Evolutionary conservation across 371 early-diverging fungal genomes (phyloP).

Genomic region (Massospora cicadina): DNA sequence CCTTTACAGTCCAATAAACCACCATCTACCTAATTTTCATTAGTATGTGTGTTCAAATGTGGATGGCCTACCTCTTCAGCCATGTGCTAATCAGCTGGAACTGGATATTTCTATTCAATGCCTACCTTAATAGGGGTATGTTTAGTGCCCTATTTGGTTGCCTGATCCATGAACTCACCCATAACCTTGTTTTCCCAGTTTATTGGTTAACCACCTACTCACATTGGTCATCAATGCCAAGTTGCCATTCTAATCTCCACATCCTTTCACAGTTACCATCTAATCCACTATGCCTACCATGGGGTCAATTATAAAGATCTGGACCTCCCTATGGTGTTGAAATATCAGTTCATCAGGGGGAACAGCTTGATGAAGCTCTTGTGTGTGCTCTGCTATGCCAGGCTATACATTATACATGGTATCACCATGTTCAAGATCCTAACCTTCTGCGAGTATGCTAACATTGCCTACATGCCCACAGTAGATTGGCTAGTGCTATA

Average conservation of each 20-base stretch:
- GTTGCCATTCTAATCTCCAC: constrained; percentile 58
- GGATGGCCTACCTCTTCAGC: constrained; percentile 63
- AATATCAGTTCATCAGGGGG: constrained; percentile 57
- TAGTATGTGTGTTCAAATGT: constrained; percentile 50
- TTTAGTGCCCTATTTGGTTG: constrained; percentile 56
- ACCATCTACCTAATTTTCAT: constrained; percentile 52
- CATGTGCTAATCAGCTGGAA: constrained; percentile 29
- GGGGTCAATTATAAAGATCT: constrained; percentile 91
- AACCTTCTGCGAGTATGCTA: constrained; percentile 64
- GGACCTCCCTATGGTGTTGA: constrained; percentile 83
- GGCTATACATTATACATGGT: constrained; percentile 82
- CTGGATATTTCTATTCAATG: constrained; percentile 35
- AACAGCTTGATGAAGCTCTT: constrained; percentile 52
- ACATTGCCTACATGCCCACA: constrained; percentile 41
- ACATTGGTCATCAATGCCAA: constrained; percentile 73
- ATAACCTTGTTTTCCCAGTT: constrained; percentile 52
- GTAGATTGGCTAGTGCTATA: constrained; percentile 35
- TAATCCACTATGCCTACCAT: constrained; percentile 91
- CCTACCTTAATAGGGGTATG: constrained; percentile 74
- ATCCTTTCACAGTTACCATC: constrained; percentile 84
- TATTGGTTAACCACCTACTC: constrained; percentile 55
- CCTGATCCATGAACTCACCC: constrained; percentile 84
- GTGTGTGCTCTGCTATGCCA: constrained; percentile 72
- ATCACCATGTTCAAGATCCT: constrained; percentile 56
- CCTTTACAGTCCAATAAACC: constrained; percentile 66